Base-by-base conservation (phyloP, 805 yeast species). In the Ogataea zsoltii region DNA sequence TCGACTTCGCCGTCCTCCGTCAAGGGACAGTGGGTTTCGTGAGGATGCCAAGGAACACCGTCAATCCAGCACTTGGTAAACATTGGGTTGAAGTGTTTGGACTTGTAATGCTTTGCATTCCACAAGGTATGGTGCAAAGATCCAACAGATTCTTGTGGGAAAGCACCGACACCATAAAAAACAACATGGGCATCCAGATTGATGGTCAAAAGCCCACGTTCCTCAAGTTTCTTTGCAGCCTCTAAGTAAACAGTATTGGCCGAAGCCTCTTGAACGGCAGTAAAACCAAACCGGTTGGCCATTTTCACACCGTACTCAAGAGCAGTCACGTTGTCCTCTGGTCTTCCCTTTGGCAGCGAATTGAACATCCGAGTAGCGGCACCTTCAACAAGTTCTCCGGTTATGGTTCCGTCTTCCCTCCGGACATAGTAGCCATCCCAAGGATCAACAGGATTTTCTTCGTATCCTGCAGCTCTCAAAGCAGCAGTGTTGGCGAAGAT, bases 401-500 rank as follows among this genome's bases (percentile, higher is more conserved):
- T 58, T 38, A 58, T 58, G 21, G 59, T 53, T 7, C 62, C 62
- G 37, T 56, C 62, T 33, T 53, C 58, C 37, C 60, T 45, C 35
- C 62, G 52, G 25, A 57, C 56, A 43, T 48, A 57, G 55, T 52
- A 56, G 14, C 60, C 61, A 38, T 55, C 63, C 57, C 58, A 56
- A 18, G 63, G 63, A 38, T 57, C 62, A 16, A 42, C 53, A 9
- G 56, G 57, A 33, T 55, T 46, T 16, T 58, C 62, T 31, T 56
- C 60, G 44, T 58, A 58, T 4, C 62, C 62, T 4, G 61, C 62
- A 21, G 62, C 62, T 45, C 56, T 54, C 45, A 58, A 46, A 21
- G 62, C 62, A 17, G 62, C 61, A 34, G 61, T 55, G 47, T 58
- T 58, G 30, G 61, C 62, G 38, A 56, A 55, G 15, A 58, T 56